A percentile compares a stretch with the other conserved stretches of the same genome.
phyloP scores from a whole-genome alignment of 257 asterid species.

The Henckelia pumila region DNA sequence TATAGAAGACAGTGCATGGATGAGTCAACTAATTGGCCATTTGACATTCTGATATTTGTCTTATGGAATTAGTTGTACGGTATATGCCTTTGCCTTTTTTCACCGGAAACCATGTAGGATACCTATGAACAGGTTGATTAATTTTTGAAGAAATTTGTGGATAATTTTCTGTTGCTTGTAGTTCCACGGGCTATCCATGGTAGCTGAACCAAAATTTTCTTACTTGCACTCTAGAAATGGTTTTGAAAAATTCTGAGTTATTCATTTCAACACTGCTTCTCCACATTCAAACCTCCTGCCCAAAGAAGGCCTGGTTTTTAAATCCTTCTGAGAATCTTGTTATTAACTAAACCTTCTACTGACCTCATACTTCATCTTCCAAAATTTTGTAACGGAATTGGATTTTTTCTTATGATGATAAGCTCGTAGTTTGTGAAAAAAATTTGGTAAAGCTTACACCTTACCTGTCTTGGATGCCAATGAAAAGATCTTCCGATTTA shows the following conservation, averaged over 20 bases:
- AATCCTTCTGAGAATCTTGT: not conserved
- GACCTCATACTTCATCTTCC: slow-evolving; percentile 18
- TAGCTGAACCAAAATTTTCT: slow-evolving; percentile 7
- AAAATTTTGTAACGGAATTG: not conserved
- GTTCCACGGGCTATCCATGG: slow-evolving; percentile 19
- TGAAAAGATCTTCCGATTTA: no score
- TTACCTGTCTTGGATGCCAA: not conserved
- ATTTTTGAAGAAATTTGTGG: slow-evolving; percentile 31
- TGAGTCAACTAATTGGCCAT: slow-evolving; percentile 27
- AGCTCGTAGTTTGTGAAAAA: not conserved
- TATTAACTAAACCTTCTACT: not conserved
- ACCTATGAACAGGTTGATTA: slow-evolving; percentile 31
- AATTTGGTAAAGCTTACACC: not conserved
- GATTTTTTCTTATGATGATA: not conserved
- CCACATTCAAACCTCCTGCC: not conserved
- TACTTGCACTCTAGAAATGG: not conserved
- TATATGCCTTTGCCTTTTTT: slow-evolving; percentile 27
- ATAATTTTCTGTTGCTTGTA: slow-evolving; percentile 24
- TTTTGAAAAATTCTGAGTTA: slow-evolving; percentile 22
- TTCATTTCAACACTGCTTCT: not conserved
- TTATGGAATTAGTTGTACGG: slow-evolving; percentile 31
- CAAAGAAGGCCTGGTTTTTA: not conserved
- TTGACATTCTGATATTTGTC: slow-evolving; percentile 34
- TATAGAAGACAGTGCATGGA: slow-evolving; percentile 52
- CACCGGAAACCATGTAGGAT: slow-evolving; percentile 38